Percentiles rank a stretch among this genome's conserved stretches.
phyloP scores from a whole-genome alignment of 2,329 filamentous ascomycete species.

The Colletotrichum filicis region DNA sequence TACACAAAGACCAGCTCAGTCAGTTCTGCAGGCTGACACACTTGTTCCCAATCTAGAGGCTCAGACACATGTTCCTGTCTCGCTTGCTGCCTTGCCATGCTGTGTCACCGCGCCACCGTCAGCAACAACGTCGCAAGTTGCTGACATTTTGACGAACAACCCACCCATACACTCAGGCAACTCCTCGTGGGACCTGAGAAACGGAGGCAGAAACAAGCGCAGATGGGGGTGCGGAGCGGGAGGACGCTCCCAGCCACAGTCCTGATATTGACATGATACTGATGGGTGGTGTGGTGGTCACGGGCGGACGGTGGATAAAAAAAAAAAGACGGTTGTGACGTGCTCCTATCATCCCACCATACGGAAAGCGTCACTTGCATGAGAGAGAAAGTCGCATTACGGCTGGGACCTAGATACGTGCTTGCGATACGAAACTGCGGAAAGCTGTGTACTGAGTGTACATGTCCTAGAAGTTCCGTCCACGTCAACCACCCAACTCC shows the following conservation, averaged over 20 bases:
- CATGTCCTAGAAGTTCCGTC: conserved; percentile 18
- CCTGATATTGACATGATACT: not conserved
- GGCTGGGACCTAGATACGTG: not conserved
- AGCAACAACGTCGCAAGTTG: conserved; percentile 13
- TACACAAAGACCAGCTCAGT: not conserved
- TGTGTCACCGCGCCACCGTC: conserved; percentile 23
- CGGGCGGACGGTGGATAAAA: not conserved
- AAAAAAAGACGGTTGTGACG: no score
- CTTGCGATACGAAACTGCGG: not conserved
- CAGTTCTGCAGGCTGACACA: conserved; percentile 4
- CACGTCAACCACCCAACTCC: not conserved
- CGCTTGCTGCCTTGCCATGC: conserved; percentile 7
- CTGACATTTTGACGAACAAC: conserved; percentile 4
- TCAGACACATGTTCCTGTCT: not conserved
- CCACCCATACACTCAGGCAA: not conserved
- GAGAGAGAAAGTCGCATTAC: not conserved
- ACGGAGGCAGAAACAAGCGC: not conserved
- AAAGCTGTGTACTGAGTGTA: not conserved
- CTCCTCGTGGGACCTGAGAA: no score
- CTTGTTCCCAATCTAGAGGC: not conserved
- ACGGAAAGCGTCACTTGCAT: no score
- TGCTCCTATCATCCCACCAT: no score
- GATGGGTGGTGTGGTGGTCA: not conserved
- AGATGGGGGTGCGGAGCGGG: conserved; percentile 27
- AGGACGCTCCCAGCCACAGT: not conserved